phyloP scores from a whole-genome alignment of 495 filamentous ascomycete species.

The Penicillium dipodomyicola region DNA sequence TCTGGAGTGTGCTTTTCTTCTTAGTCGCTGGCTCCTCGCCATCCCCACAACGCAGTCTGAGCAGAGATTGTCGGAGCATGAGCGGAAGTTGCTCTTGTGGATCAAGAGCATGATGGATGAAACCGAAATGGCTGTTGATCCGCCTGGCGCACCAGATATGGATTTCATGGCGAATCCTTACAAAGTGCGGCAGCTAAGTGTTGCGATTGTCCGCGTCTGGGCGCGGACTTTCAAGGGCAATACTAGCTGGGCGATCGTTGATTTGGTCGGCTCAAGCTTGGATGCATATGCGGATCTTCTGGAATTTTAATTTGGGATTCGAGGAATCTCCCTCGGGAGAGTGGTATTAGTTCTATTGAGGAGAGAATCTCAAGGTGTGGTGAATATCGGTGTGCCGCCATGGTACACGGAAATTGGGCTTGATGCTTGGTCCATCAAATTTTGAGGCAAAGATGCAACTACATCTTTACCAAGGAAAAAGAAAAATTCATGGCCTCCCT shows the following conservation, averaged over 20 bases:
- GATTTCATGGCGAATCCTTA: slow-evolving; percentile 47
- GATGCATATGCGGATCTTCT: slow-evolving; percentile 46
- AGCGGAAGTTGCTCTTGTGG: slow-evolving; percentile 62
- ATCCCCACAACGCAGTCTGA: slow-evolving; percentile 47
- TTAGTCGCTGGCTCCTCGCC: slow-evolving; percentile 53
- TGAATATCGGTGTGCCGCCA: background rate
- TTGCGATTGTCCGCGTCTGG: slow-evolving; percentile 54
- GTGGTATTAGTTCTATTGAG: background rate
- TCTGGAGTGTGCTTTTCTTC: slow-evolving; percentile 52
- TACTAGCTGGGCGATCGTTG: slow-evolving; percentile 54
- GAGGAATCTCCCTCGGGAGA: background rate
- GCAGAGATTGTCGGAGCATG: slow-evolving; percentile 52
- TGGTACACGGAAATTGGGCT: background rate
- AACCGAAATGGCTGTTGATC: slow-evolving; percentile 65
- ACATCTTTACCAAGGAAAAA: slow-evolving; percentile 2
- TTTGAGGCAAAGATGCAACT: background rate
- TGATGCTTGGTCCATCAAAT: background rate
- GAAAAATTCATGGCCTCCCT: background rate
- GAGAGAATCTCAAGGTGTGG: background rate
- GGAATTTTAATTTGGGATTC: slow-evolving; percentile 24
- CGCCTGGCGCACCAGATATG: slow-evolving; percentile 41
- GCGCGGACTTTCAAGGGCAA: slow-evolving; percentile 54
- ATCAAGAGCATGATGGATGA: slow-evolving; percentile 74
- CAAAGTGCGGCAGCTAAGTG: slow-evolving; percentile 48
- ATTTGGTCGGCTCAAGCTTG: slow-evolving; percentile 48